phyloP scores from a whole-genome alignment of 2,329 filamentous ascomycete genomes.

The Diaporthe sp. region DNA sequence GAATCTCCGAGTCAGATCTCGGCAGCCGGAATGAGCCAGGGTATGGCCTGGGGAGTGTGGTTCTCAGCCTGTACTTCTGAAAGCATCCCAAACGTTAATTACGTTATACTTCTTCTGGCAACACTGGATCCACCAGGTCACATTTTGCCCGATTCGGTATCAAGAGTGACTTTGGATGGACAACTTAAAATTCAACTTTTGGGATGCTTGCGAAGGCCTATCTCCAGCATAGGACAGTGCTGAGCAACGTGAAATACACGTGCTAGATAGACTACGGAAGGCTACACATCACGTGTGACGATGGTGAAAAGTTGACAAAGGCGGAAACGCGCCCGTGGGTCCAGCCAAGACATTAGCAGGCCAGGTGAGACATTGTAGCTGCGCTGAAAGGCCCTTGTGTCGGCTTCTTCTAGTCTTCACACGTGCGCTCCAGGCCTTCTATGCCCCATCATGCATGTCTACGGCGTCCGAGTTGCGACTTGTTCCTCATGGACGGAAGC shows the following conservation, averaged over 20 bases:
- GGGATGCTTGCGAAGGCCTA: no score
- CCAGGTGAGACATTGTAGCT: not conserved
- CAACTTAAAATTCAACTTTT: no score
- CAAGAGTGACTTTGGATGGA: no score
- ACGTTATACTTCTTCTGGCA: no score
- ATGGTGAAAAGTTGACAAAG: not conserved
- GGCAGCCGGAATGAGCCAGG: conserved; percentile 16
- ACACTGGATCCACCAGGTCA: no score
- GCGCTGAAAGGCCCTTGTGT: not conserved
- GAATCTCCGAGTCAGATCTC: conserved; percentile 23
- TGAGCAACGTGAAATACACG: not conserved
- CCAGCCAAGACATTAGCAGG: not conserved
- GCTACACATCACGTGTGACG: not conserved
- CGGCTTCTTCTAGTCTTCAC: not conserved
- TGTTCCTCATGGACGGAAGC: not conserved
- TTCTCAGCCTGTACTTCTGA: not conserved
- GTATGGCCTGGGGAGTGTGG: not conserved
- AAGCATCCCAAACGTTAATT: no score
- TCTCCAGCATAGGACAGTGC: not conserved
- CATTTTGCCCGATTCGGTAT: no score
- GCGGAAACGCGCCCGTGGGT: no score
- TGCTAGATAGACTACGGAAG: no score
- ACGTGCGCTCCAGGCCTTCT: no score
- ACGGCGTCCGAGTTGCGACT: conserved; percentile 1
- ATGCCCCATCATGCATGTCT: no score